These are phyloP conservation scores for Lodderomyces metapsilosis DNA, from an alignment of 1,139 yeast genomes.

Conservation along the genomic window DNA sequence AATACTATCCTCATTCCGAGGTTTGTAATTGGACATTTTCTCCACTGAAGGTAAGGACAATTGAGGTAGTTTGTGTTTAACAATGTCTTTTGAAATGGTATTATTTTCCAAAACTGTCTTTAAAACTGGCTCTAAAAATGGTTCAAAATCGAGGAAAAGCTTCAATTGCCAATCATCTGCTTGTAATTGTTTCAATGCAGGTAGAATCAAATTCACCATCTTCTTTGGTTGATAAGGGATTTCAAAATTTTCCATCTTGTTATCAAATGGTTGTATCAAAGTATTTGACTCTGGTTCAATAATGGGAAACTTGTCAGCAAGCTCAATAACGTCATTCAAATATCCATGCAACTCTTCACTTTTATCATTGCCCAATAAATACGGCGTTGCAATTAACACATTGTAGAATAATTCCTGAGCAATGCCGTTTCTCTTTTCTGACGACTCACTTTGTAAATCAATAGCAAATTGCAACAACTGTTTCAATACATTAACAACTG, in stretches of 20 bases:
- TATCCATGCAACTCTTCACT: slow-evolving; percentile 31
- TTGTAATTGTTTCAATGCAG: slow-evolving; percentile 47
- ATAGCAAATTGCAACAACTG: slow-evolving; percentile 58
- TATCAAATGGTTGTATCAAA: slow-evolving; percentile 40
- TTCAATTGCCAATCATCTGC: slow-evolving; percentile 28
- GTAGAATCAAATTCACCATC: slow-evolving; percentile 51
- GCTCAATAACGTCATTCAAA: slow-evolving; percentile 44
- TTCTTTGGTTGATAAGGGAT: slow-evolving; percentile 57
- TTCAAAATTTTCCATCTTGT: slow-evolving; percentile 28
- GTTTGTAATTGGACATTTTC: slow-evolving; percentile 27
- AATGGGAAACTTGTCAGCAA: slow-evolving; percentile 40
- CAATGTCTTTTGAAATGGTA: slow-evolving; percentile 38
- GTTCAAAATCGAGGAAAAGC: slow-evolving; percentile 35
- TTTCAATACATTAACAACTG: slow-evolving; percentile 50
- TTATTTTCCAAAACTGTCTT: slow-evolving; percentile 34
- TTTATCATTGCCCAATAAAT: slow-evolving; percentile 50
- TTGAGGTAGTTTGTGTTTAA: slow-evolving; percentile 47
- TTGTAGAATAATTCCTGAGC: slow-evolving; percentile 71
- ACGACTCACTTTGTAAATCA: slow-evolving; percentile 45
- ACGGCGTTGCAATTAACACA: slow-evolving; percentile 68
- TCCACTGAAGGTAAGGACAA: slow-evolving; percentile 48
- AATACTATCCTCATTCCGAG: slow-evolving; percentile 26
- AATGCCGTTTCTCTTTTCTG: slow-evolving; percentile 48
- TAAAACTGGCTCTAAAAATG: slow-evolving; percentile 36
- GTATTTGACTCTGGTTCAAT: slow-evolving; percentile 20